Base-by-base conservation (phyloP, 2,329 filamentous ascomycete species). In the Blastomyces emzantsi region DNA sequence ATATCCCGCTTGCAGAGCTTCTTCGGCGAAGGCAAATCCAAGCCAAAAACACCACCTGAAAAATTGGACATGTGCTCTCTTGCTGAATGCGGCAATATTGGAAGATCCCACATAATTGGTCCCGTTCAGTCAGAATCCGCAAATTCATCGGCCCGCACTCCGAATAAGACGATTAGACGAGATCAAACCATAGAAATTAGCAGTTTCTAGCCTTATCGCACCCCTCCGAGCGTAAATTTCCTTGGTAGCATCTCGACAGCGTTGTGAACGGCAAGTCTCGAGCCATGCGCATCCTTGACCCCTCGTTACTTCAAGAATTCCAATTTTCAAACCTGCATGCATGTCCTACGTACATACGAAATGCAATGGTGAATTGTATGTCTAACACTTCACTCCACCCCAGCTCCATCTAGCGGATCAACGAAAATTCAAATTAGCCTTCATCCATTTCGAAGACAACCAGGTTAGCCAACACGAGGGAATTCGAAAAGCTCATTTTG, bases 1-100 rank as follows among this genome's bases (percentile, higher is more conserved):
- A 87, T 68, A 71, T 87, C 17, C 85, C 85, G 1, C 71, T 88
- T 60, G 80, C 79, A 5, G 77, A 85, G 65, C 70, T 87, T 15
- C 74, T 87, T 47, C 39, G 61, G 47, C 58, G 41, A 28, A 59
- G 56, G 30, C 63, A 55, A 49, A 58, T 62, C 28, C 30, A 51
- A 45, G 13, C 19, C 30, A n/a, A 41, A 7, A 11, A 28, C 30
- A 52, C 49, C n/a, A 36, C 45, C 17, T 60, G 30, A 45, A 13
- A 28, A 22, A 15, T 33, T 28, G 17, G 36, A 30, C 36, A 60
- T 45, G 41, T 47, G 25, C 17, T 33, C 28, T 11, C 9, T 47
- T 33, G 19, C 41, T 47, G 15, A 25, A 60, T 60, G 17, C 2
- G 41, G 57, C 17, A n/a, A 45, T 13, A 19, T 41, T 17, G 57